A percentile compares a stretch with the other conserved stretches of the same genome.
phyloP scores from a whole-genome alignment of 345 rosid genomes.

The Lepidium sativum region DNA sequence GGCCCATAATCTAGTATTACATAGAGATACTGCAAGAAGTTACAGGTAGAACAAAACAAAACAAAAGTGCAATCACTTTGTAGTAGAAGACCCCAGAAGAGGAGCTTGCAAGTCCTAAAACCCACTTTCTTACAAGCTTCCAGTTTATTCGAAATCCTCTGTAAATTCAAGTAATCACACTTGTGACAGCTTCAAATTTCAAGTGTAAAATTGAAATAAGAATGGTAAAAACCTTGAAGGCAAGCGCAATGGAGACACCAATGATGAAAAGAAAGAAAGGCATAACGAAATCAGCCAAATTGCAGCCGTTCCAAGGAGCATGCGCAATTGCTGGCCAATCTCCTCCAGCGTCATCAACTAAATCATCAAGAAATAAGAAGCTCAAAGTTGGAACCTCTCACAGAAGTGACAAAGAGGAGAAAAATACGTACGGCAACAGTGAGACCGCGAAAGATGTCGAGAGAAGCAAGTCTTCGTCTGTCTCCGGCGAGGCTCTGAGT shows the following conservation, averaged over 20 bases:
- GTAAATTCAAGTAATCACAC: background rate
- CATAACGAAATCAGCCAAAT: slow-evolving; percentile 92
- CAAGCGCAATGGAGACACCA: slow-evolving; percentile 81
- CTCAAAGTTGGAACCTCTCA: background rate
- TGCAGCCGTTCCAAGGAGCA: slow-evolving; percentile 88
- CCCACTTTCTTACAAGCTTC: slow-evolving; percentile 53
- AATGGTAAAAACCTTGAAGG: slow-evolving; percentile 47
- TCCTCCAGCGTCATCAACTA: slow-evolving; percentile 92
- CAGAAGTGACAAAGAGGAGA: background rate
- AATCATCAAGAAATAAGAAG: slow-evolving; percentile 40
- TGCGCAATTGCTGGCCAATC: slow-evolving; percentile 82
- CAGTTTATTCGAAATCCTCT: slow-evolving; percentile 40
- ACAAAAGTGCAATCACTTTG: slow-evolving; percentile 41
- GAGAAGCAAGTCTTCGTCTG: slow-evolving; percentile 50
- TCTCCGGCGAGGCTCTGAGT: slow-evolving; percentile 13
- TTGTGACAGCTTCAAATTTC: too few relatives aligned
- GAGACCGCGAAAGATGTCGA: slow-evolving; percentile 88
- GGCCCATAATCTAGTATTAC: background rate
- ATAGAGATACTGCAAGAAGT: background rate
- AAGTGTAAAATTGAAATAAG: too few relatives aligned
- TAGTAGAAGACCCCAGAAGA: slow-evolving; percentile 83
- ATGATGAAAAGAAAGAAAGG: slow-evolving; percentile 90
- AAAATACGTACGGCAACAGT: slow-evolving; percentile 58
- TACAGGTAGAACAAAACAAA: background rate
- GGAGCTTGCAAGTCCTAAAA: slow-evolving; percentile 64